Evolutionary conservation across 371 early-diverging fungal genomes (phyloP).

Genomic region (Mortierella sp.): DNA sequence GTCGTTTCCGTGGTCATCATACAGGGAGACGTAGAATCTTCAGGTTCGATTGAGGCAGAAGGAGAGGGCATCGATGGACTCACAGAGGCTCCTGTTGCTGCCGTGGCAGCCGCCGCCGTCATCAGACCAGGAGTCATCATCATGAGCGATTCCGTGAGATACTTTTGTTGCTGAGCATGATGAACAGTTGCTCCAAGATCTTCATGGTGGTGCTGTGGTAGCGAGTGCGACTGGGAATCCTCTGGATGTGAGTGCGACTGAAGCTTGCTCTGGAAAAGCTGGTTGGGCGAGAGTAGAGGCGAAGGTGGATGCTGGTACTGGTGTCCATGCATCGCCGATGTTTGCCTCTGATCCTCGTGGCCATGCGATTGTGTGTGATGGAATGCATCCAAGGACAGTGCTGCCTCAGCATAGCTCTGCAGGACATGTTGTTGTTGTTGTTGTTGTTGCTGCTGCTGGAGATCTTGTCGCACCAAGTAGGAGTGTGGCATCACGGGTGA

Average conservation of each 20-base stretch:
- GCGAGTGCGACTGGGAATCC: slow-evolving; percentile 25
- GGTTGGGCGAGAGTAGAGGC: slow-evolving; percentile 20
- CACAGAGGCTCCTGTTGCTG: slow-evolving; percentile 15
- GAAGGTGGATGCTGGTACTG: slow-evolving; percentile 17
- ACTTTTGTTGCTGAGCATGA: slow-evolving; percentile 14
- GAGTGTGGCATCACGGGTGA: neutral
- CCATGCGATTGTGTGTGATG: slow-evolving; percentile 19
- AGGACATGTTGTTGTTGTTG: slow-evolving; percentile 15
- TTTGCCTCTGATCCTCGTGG: neutral
- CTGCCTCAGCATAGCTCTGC: slow-evolving; percentile 19
- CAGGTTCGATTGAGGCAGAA: too few relatives aligned
- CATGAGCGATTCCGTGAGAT: slow-evolving; percentile 28
- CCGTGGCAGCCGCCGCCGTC: slow-evolving; percentile 1
- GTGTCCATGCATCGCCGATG: slow-evolving; percentile 6
- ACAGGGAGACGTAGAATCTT: too few relatives aligned
- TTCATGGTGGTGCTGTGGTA: slow-evolving; percentile 13
- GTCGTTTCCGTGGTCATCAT: neutral
- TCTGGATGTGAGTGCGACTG: slow-evolving; percentile 20
- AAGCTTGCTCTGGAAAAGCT: slow-evolving; percentile 45
- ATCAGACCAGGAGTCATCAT: neutral
- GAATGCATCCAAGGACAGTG: slow-evolving; percentile 23
- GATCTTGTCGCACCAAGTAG: neutral
- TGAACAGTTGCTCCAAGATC: too few relatives aligned
- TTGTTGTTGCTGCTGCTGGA: neutral
- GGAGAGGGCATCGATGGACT: slow-evolving; percentile 30